phyloP scores from a whole-genome alignment of 176 grass and related monocot species.

The Rhynchospora pubera region DNA sequence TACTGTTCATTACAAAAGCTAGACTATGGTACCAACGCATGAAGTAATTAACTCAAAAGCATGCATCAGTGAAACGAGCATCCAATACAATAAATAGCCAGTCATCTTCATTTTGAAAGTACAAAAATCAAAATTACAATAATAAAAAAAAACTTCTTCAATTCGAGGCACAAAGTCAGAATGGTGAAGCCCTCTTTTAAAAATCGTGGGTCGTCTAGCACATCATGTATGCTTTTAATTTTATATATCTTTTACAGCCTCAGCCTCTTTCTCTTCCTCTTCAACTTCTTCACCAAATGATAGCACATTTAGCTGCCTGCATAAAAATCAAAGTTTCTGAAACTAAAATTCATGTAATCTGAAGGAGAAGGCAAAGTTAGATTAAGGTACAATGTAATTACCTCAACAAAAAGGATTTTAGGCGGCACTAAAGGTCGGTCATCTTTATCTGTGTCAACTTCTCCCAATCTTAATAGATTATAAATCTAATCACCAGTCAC shows the following conservation, averaged over 20 bases:
- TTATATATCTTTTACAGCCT: slow-evolving; percentile 57
- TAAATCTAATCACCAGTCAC: slow-evolving; percentile 94
- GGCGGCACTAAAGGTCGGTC: slow-evolving; percentile 69
- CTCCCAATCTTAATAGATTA: slow-evolving; percentile 75
- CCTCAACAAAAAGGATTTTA: slow-evolving; percentile 96
- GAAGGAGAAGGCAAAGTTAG: neutral
- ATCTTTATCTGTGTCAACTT: slow-evolving; percentile 83
- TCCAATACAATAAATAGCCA: too few relatives aligned
- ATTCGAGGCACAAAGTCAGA: too few relatives aligned
- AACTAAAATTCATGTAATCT: neutral
- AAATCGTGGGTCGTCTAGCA: slow-evolving; percentile 54
- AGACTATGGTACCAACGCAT: too few relatives aligned
- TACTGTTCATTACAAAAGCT: too few relatives aligned
- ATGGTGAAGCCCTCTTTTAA: too few relatives aligned
- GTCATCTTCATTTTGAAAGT: too few relatives aligned
- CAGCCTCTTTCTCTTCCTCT: slow-evolving; percentile 78
- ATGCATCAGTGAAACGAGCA: too few relatives aligned
- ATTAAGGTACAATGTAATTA: slow-evolving; percentile 7
- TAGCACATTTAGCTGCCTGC: slow-evolving; percentile 81
- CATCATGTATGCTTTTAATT: slow-evolving; percentile 98
- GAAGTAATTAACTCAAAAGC: too few relatives aligned
- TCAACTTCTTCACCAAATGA: slow-evolving; percentile 97
- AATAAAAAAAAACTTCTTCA: too few relatives aligned
- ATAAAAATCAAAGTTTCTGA: slow-evolving; percentile 25
- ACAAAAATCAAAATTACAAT: too few relatives aligned